phyloP scores from a whole-genome alignment of 352 stramenopile species.

The Phytophthora cactorum region DNA sequence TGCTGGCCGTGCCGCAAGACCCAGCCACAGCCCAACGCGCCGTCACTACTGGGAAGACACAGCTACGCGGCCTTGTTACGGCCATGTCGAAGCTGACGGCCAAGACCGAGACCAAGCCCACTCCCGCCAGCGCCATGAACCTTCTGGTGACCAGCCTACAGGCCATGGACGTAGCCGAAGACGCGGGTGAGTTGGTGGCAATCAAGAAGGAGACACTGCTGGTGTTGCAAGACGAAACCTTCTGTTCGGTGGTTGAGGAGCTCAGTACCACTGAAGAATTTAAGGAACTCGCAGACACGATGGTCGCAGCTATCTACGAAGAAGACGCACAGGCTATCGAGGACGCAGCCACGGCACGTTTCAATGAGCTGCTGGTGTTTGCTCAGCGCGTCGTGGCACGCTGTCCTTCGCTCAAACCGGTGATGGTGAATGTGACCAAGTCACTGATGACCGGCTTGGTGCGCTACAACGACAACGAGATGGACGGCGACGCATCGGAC shows the following conservation, averaged over 20 bases:
- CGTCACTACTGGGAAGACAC: too few relatives aligned
- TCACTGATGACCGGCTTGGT: constrained; percentile 40
- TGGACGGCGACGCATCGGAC: constrained; percentile 31
- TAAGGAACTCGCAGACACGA: constrained; percentile 37
- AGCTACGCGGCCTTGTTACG: too few relatives aligned
- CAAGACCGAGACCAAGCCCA: constrained; percentile 21
- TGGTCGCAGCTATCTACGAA: constrained; percentile 41
- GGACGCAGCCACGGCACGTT: constrained; percentile 33
- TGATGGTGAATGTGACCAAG: constrained; percentile 51
- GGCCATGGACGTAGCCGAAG: constrained; percentile 51
- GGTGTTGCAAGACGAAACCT: constrained; percentile 40
- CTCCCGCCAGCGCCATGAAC: constrained; percentile 46
- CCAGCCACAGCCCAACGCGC: too few relatives aligned
- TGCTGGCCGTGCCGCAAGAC: too few relatives aligned
- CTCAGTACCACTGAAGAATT: constrained; percentile 47
- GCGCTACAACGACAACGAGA: constrained; percentile 40
- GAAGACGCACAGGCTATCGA: constrained; percentile 43
- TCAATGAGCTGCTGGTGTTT: constrained; percentile 48
- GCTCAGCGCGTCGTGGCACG: constrained; percentile 43
- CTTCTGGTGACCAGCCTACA: constrained; percentile 44
- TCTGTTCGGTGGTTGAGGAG: constrained; percentile 42
- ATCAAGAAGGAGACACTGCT: constrained; percentile 63
- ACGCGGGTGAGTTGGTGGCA: constrained; percentile 41
- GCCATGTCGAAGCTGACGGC: too few relatives aligned
- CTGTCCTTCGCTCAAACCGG: constrained; percentile 48